Conservation (phyloP, 108 stramenopile genomes). For the Nitzschia sp. region DNA sequence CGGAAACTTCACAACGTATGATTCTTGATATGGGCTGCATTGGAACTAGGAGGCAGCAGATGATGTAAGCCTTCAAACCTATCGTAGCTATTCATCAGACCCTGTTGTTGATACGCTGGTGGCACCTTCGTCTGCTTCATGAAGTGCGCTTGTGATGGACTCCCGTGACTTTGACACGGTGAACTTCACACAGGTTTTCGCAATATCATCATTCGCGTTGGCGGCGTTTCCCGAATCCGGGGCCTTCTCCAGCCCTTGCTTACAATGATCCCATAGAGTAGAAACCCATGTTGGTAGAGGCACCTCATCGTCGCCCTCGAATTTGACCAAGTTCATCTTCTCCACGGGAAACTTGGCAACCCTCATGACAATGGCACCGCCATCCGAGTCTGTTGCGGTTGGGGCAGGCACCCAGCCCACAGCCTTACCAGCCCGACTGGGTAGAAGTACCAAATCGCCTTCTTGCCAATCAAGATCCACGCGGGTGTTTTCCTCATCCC, state of each 20-base stretch:
- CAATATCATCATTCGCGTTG: too few species aligned
- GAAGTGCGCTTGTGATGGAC: too few species aligned
- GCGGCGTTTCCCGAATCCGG: background rate
- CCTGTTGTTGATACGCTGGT: too few species aligned
- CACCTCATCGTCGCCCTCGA: background rate
- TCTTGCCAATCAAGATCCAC: slow-evolving; percentile 47
- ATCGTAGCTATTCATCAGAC: too few species aligned
- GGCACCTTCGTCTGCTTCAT: too few species aligned
- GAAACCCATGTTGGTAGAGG: slow-evolving; percentile 5
- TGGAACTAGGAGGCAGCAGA: too few species aligned
- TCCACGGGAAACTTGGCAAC: slow-evolving; percentile 29
- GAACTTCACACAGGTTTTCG: too few species aligned
- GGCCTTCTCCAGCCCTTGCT: slow-evolving; percentile 8
- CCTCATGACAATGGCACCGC: slow-evolving; percentile 22
- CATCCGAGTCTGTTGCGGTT: background rate
- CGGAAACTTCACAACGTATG: too few species aligned
- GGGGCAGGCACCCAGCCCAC: slow-evolving; percentile 60
- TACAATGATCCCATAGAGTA: slow-evolving; percentile 7
- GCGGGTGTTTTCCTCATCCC: slow-evolving; percentile 54
- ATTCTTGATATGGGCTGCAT: too few species aligned
- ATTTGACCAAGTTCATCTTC: slow-evolving; percentile 5
- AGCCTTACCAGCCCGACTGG: slow-evolving; percentile 55
- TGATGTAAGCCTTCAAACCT: too few species aligned
- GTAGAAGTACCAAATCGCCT: slow-evolving; percentile 48
- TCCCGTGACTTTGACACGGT: too few species aligned